A percentile compares a stretch with the other conserved stretches of the same genome.
phyloP scores from a whole-genome alignment of 129 eudicot genomes.

The Flaveria linearis region DNA sequence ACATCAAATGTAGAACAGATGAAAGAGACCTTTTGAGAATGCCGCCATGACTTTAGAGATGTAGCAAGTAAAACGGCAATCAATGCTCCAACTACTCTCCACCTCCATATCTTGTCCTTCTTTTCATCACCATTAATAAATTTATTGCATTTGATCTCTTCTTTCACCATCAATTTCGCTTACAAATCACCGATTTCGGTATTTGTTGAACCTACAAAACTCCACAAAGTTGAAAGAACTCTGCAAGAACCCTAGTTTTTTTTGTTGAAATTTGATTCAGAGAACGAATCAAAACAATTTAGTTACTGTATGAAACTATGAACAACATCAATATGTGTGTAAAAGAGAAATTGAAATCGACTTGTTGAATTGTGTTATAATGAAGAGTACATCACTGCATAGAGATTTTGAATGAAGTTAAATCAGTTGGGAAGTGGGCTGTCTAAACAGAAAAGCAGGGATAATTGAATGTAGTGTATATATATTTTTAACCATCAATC shows the following conservation, averaged over 20 bases:
- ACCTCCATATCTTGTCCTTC: conserved; percentile 28
- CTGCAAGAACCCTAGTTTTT: conserved; percentile 12
- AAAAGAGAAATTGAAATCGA: too few species aligned
- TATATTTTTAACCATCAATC: too few species aligned
- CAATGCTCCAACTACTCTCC: conserved; percentile 45
- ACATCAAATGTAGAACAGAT: conserved; percentile 45
- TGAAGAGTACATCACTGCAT: too few species aligned
- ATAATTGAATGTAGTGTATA: too few species aligned
- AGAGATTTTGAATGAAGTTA: too few species aligned
- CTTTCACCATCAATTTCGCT: conserved; percentile 55
- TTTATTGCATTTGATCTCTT: conserved; percentile 31
- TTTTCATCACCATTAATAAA: conserved; percentile 15
- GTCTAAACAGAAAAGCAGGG: too few species aligned
- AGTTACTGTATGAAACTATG: background rate
- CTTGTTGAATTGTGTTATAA: too few species aligned
- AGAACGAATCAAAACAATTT: background rate
- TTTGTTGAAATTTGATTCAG: background rate
- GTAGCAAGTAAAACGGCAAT: conserved; percentile 54
- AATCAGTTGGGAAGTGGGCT: too few species aligned
- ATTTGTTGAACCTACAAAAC: conserved; percentile 1
- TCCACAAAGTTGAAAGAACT: background rate
- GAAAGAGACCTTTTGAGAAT: conserved; percentile 34
- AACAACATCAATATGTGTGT: background rate
- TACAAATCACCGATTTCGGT: background rate
- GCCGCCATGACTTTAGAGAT: conserved; percentile 32